phyloP scores from a whole-genome alignment of 2,329 filamentous ascomycete genomes.

The Aspergillus sp. region DNA sequence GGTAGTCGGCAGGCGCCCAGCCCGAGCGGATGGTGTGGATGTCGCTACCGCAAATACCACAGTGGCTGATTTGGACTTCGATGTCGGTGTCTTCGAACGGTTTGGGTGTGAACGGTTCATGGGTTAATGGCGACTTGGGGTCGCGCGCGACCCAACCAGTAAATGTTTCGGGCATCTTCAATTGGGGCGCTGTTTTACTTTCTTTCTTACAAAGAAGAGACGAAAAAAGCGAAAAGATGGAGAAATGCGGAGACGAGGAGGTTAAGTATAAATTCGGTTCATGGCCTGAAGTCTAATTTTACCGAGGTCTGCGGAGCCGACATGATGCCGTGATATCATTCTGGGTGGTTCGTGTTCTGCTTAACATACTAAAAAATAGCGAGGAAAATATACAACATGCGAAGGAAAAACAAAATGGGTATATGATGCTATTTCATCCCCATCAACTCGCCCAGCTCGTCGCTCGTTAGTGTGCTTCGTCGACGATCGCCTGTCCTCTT shows the following conservation, averaged over 20 bases:
- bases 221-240: constrained; percentile 5
- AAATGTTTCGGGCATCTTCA: constrained; percentile 36
- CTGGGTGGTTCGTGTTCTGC: not conserved
- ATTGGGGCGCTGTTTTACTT: not conserved
- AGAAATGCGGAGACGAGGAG: constrained; percentile 2
- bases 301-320: constrained; percentile 9
- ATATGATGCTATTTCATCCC: constrained; percentile 28
- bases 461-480: constrained; percentile 51
- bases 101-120: constrained; percentile 45
- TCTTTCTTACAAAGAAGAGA: not conserved
- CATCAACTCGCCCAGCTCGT: constrained; percentile 49
- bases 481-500: constrained; percentile 38
- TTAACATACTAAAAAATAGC: not conserved
- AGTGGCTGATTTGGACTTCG: constrained; percentile 69
- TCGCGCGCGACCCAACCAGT: constrained; percentile 46
- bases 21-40: constrained; percentile 62
- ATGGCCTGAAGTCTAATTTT: constrained; percentile 9
- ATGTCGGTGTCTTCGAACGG: constrained; percentile 64
- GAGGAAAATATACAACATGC: constrained; percentile 7
- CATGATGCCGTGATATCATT: constrained; percentile 10
- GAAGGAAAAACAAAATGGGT: constrained; percentile 13
- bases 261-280: not conserved
- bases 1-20: constrained; percentile 47
- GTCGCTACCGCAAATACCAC: constrained; percentile 69
- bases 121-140: constrained; percentile 37